A percentile compares a stretch with the other conserved stretches of the same genome.
These are phyloP conservation scores for Boletus sensibilis DNA, from an alignment of 768 basidiomycete species.

Conservation along the genomic window DNA sequence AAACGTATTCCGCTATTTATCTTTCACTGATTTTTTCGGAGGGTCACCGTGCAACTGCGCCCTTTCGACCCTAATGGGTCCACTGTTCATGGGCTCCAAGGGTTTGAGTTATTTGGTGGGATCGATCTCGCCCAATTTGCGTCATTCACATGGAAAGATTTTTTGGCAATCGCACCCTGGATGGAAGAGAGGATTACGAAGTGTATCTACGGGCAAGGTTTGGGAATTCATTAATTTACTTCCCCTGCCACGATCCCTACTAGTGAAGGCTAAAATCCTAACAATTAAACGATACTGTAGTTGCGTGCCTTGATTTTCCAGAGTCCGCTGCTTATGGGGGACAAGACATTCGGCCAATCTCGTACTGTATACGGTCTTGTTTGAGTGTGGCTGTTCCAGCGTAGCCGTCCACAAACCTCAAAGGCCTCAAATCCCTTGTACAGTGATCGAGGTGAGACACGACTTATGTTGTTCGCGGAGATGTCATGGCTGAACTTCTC, in stretches of 20 bases:
- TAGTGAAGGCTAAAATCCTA: neutral
- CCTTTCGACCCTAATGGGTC: conserved; percentile 42
- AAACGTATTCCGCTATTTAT: neutral
- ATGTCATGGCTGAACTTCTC: conserved; percentile 4
- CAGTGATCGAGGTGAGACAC: conserved; percentile 35
- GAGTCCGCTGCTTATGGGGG: neutral
- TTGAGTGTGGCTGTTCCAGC: conserved; percentile 15
- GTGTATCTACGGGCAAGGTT: conserved; percentile 67
- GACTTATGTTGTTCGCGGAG: conserved; percentile 17
- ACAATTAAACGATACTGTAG: neutral
- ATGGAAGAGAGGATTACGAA: conserved; percentile 63
- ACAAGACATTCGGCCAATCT: neutral
- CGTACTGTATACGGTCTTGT: conserved; percentile 15
- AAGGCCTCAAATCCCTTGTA: conserved; percentile 15
- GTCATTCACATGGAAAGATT: conserved; percentile 68
- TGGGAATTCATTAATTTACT: conserved; percentile 46
- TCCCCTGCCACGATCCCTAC: neutral
- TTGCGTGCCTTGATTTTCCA: conserved; percentile 6
- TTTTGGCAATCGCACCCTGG: conserved; percentile 77
- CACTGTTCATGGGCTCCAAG: conserved; percentile 41
- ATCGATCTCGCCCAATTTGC: conserved; percentile 58
- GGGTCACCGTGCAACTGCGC: conserved; percentile 62
- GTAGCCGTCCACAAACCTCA: neutral
- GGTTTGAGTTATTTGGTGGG: conserved; percentile 47
- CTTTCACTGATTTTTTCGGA: conserved; percentile 27